Evolutionary conservation across 495 filamentous ascomycete genomes (phyloP).

Genomic region (Barbatosphaeria neglecta): DNA sequence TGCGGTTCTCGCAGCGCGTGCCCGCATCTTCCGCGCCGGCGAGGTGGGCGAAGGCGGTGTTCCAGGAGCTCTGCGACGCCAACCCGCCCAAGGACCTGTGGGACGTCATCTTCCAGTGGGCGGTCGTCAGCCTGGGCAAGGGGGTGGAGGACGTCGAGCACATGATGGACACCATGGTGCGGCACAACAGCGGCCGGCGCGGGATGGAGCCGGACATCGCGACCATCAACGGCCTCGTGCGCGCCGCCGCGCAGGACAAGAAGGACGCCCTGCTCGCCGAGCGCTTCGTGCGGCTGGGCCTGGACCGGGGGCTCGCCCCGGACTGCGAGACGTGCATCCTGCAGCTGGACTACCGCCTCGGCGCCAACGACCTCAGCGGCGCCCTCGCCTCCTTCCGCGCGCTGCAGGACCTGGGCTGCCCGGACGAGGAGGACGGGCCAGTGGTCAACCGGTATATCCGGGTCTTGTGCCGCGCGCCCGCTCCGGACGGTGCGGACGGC

Average conservation of each 20-base stretch:
- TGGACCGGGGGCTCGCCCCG: conserved; percentile 49
- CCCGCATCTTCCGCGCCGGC: conserved; percentile 34
- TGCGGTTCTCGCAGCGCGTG: conserved; percentile 39
- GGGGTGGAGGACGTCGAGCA: conserved; percentile 57
- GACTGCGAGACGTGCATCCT: conserved; percentile 57
- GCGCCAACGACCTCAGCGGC: conserved; percentile 54
- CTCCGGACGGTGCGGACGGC: no score
- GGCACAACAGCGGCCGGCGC: conserved; percentile 27
- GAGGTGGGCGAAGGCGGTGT: conserved; percentile 52
- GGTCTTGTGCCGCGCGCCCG: conserved; percentile 48
- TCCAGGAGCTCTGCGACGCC: conserved; percentile 42
- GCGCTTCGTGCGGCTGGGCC: conserved; percentile 53
- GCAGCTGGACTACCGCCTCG: conserved; percentile 63
- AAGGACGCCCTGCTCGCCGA: conserved; percentile 61
- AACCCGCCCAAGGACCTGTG: conserved; percentile 41
- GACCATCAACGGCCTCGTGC: conserved; percentile 66
- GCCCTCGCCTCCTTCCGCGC: conserved; percentile 52
- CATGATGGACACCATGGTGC: conserved; percentile 52
- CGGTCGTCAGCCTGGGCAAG: conserved; percentile 53
- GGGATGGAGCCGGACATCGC: conserved; percentile 46
- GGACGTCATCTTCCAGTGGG: conserved; percentile 66
- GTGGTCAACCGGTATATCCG: conserved; percentile 67
- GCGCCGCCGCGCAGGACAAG: conserved; percentile 50
- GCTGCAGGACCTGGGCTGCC: conserved; percentile 33
- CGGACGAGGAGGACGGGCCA: conserved; percentile 44